Percentiles rank a stretch among this genome's conserved stretches.
These are phyloP conservation scores for Paecilomyces niveus DNA, from an alignment of 2,329 filamentous ascomycete species.

Conservation along the genomic window DNA sequence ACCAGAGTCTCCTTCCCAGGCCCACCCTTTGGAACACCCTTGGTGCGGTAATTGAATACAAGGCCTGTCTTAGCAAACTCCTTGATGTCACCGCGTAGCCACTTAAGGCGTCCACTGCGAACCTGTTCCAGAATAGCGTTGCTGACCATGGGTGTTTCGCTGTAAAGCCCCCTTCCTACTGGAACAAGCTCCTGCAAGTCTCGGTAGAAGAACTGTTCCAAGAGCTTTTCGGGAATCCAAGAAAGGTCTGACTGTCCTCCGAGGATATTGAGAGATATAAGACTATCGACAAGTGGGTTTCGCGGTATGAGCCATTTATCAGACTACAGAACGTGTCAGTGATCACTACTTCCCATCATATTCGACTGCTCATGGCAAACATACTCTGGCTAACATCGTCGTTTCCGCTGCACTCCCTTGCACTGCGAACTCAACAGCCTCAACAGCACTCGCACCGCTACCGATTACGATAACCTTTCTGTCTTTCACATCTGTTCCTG, in stretches of 20 bases:
- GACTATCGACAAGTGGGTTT: slow-evolving; percentile 64
- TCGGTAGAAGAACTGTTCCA: slow-evolving; percentile 74
- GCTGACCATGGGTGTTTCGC: slow-evolving; percentile 81
- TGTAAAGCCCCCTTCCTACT: slow-evolving; percentile 64
- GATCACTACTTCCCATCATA: background rate
- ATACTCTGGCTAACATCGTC: slow-evolving; percentile 16
- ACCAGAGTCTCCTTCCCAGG: slow-evolving; percentile 60
- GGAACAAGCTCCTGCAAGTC: slow-evolving; percentile 70
- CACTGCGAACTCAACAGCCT: slow-evolving; percentile 73
- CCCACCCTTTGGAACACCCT: slow-evolving; percentile 68
- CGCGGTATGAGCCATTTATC: slow-evolving; percentile 87
- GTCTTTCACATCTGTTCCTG: slow-evolving; percentile 62
- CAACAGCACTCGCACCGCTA: slow-evolving; percentile 72
- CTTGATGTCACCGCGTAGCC: slow-evolving; percentile 75
- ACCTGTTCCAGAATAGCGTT: slow-evolving; percentile 71
- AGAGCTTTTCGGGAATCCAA: slow-evolving; percentile 68
- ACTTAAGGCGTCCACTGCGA: slow-evolving; percentile 63
- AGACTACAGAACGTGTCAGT: slow-evolving; percentile 58
- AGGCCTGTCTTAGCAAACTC: slow-evolving; percentile 58
- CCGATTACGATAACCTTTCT: slow-evolving; percentile 74
- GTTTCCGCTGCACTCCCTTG: slow-evolving; percentile 59
- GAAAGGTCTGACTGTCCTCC: slow-evolving; percentile 69
- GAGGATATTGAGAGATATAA: slow-evolving; percentile 71
- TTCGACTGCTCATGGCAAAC: background rate
- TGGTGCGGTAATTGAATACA: slow-evolving; percentile 61